Conservation (phyloP, 106 monocot genomes). For the Xerophyta viscosa region DNA sequence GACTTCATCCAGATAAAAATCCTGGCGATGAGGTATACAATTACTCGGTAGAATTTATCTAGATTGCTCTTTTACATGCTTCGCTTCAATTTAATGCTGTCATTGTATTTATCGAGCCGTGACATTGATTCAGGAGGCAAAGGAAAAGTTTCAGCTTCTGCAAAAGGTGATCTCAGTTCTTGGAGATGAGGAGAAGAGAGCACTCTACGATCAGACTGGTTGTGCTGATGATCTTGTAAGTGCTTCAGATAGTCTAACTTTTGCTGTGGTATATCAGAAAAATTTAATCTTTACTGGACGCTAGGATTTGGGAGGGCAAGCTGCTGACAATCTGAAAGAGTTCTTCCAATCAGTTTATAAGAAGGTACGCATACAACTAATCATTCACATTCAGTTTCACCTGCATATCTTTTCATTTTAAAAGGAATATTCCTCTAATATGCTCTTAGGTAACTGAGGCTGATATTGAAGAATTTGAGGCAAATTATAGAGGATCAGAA, state of each 20-base stretch:
- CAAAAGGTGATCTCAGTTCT: conserved; percentile 97
- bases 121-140: conserved; percentile 78
- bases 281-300: neutral
- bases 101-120: too few relatives aligned
- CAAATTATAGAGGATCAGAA: conserved; percentile 88
- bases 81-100: neutral
- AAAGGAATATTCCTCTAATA: neutral
- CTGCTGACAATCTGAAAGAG: conserved; percentile 70
- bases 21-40: conserved; percentile 78
- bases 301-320: conserved; percentile 71
- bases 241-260: neutral
- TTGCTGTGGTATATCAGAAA: neutral
- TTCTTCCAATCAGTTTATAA: conserved; percentile 77
- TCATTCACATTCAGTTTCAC: too few relatives aligned
- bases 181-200: conserved; percentile 92
- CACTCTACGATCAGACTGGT: conserved; percentile 93
- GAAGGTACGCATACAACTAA: too few relatives aligned
- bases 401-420: too few relatives aligned
- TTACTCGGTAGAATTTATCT: neutral
- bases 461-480: conserved; percentile 98
- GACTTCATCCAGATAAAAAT: conserved; percentile 98
- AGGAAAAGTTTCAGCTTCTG: conserved; percentile 91
- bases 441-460: conserved; percentile 64
- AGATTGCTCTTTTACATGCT: neutral
- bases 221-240: conserved; percentile 79